These are phyloP conservation scores for Xerocomus nothofagi DNA, from an alignment of 1,284 basidiomycete species.

Conservation along the genomic window DNA sequence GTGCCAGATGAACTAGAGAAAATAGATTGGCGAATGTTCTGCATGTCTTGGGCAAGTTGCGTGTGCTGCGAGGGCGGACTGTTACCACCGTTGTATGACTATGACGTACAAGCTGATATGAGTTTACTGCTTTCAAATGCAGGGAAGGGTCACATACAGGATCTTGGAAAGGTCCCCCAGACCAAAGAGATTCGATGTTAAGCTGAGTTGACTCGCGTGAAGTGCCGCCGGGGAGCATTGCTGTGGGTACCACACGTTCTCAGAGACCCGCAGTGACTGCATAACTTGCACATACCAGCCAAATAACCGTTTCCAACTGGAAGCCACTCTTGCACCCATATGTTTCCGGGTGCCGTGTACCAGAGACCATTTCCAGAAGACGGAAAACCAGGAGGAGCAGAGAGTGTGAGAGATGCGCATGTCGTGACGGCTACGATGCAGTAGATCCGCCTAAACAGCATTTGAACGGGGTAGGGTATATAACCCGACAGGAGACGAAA, in stretches of 20 bases:
- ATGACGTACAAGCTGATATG: conserved; percentile 1
- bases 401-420: conserved; percentile 16
- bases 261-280: neutral
- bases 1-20: conserved; percentile 60
- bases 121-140: neutral
- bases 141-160: conserved; percentile 41
- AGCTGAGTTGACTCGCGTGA: conserved; percentile 59
- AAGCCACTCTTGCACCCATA: conserved; percentile 61
- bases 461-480: conserved; percentile 22
- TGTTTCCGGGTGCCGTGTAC: conserved; percentile 53
- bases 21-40: conserved; percentile 53
- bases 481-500: conserved; percentile 14
- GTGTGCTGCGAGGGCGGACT: conserved; percentile 46
- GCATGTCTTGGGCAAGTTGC: conserved; percentile 50
- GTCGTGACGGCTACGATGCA: conserved; percentile 25
- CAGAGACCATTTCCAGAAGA: conserved; percentile 71
- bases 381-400: conserved; percentile 56
- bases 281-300: conserved; percentile 46
- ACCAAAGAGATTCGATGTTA: conserved; percentile 76
- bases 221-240: conserved; percentile 65
- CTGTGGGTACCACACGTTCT: conserved; percentile 34
- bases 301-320: conserved; percentile 75
- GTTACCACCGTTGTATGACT: conserved; percentile 73
- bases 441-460: conserved; percentile 21
- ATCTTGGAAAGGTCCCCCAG: conserved; percentile 70